phyloP scores from a whole-genome alignment of 768 basidiomycete genomes.

The Rhodotorula sphaerocarpa region DNA sequence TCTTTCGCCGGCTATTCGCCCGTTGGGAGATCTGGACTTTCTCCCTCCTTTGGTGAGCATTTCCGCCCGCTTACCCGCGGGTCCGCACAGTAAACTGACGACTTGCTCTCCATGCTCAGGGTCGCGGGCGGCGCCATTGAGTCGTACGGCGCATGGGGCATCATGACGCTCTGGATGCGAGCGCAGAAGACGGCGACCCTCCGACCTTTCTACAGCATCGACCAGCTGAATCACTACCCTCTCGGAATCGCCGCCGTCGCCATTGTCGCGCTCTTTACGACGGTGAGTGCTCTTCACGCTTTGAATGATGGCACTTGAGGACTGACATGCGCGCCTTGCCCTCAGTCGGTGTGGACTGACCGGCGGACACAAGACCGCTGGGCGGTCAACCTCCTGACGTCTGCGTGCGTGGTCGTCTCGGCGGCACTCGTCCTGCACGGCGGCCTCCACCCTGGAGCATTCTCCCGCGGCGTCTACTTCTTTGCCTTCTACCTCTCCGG shows the following conservation, averaged over 20 bases:
- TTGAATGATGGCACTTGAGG: conserved; percentile 1
- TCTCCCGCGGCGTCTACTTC: conserved; percentile 49
- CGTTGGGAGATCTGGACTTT: conserved; percentile 10
- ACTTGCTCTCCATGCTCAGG: neutral
- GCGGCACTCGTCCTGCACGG: conserved; percentile 43
- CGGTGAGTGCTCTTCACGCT: conserved; percentile 41
- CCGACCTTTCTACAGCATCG: conserved; percentile 10
- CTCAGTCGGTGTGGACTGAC: conserved; percentile 55
- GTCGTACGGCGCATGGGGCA: neutral
- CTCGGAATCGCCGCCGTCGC: conserved; percentile 32
- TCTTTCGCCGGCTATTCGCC: conserved; percentile 19
- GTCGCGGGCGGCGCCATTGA: conserved; percentile 1
- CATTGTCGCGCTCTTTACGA: conserved; percentile 20
- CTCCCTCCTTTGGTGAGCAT: neutral
- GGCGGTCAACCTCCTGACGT: conserved; percentile 61
- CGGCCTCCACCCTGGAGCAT: conserved; percentile 35
- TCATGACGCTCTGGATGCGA: conserved; percentile 21
- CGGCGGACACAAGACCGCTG: conserved; percentile 47
- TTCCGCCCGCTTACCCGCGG: neutral
- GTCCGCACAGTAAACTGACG: too few species aligned
- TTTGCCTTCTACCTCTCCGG: conserved; percentile 59
- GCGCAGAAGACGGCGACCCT: conserved; percentile 28
- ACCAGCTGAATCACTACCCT: conserved; percentile 39
- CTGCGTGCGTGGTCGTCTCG: conserved; percentile 57
- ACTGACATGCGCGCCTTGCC: conserved; percentile 47